phyloP scores from a whole-genome alignment of 768 basidiomycete genomes.

The Cubamyces sp. region DNA sequence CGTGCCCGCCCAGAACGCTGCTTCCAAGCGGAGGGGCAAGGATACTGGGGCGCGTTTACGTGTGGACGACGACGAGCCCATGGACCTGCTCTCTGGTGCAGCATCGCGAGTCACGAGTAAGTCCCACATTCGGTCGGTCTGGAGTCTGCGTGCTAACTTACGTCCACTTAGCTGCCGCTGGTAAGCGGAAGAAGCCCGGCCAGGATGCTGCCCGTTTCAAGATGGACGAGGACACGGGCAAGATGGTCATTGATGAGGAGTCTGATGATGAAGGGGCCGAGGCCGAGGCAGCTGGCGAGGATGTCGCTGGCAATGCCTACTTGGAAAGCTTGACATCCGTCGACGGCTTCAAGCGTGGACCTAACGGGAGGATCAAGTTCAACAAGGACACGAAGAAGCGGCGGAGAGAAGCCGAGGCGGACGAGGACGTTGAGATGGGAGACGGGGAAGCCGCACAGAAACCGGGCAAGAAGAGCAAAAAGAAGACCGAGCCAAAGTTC shows the following conservation, averaged over 20 bases:
- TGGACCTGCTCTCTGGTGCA: constrained; percentile 89
- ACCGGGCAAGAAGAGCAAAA: constrained; percentile 51
- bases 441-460: constrained; percentile 54
- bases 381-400: constrained; percentile 98
- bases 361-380: constrained; percentile 87
- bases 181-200: constrained; percentile 73
- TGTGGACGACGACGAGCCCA: constrained; percentile 89
- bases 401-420: constrained; percentile 64
- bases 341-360: constrained; percentile 88
- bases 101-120: constrained; percentile 70
- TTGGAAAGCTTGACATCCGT: constrained; percentile 79
- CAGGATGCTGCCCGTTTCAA: constrained; percentile 88
- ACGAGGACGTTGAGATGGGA: constrained; percentile 72
- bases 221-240: constrained; percentile 81
- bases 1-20: constrained; percentile 39
- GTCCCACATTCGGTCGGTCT: constrained; percentile 33
- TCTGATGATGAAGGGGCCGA: constrained; percentile 51
- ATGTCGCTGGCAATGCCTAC: constrained; percentile 77
- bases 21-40: constrained; percentile 41
- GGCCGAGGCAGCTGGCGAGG: constrained; percentile 46
- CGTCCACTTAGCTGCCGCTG: not conserved
- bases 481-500: constrained; percentile 57
- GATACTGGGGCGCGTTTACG: constrained; percentile 67
- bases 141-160: not conserved
- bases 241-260: constrained; percentile 73